Conservation (phyloP, 1,139 yeast species). For the Candida labiduridarum region DNA sequence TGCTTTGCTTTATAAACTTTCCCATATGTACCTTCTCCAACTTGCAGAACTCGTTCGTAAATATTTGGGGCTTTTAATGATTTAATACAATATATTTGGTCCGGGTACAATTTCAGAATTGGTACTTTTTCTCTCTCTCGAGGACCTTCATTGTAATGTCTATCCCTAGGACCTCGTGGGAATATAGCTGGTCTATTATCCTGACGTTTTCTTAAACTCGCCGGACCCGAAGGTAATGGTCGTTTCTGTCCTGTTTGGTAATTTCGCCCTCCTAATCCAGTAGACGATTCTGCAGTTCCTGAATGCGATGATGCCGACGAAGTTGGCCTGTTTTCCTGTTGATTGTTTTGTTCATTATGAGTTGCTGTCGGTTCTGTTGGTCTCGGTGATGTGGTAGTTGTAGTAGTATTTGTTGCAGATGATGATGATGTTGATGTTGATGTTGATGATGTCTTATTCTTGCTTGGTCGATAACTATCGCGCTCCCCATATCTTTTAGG, state of each 20-base stretch:
- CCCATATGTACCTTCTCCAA: constrained; percentile 56
- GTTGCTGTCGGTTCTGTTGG: not conserved
- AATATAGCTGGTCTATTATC: constrained; percentile 11
- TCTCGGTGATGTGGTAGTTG: not conserved
- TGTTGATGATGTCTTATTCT: constrained; percentile 4
- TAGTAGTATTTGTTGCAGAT: not conserved
- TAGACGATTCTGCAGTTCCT: not conserved
- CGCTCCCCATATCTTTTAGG: constrained; percentile 22
- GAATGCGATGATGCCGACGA: constrained; percentile 7
- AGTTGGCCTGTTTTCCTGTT: constrained; percentile 12
- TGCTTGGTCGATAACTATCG: constrained; percentile 16
- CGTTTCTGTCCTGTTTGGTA: constrained; percentile 10
- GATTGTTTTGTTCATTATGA: constrained; percentile 16
- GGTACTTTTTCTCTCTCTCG: constrained; percentile 1
- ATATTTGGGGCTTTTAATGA: constrained; percentile 29
- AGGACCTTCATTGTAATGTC: not conserved
- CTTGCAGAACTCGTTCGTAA: constrained; percentile 46
- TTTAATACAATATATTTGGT: constrained; percentile 37
- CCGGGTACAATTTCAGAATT: constrained; percentile 7
- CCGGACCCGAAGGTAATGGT: constrained; percentile 20
- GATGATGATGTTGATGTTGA: constrained; percentile 4
- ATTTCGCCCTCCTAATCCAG: not conserved
- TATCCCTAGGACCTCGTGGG: constrained; percentile 21
- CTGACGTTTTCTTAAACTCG: constrained; percentile 18
- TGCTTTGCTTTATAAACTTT: constrained; percentile 62